Percentiles rank a stretch among this genome's conserved stretches.
Evolutionary conservation across 306 rosid genomes (phyloP).

Genomic region (Dryas octopetala): DNA sequence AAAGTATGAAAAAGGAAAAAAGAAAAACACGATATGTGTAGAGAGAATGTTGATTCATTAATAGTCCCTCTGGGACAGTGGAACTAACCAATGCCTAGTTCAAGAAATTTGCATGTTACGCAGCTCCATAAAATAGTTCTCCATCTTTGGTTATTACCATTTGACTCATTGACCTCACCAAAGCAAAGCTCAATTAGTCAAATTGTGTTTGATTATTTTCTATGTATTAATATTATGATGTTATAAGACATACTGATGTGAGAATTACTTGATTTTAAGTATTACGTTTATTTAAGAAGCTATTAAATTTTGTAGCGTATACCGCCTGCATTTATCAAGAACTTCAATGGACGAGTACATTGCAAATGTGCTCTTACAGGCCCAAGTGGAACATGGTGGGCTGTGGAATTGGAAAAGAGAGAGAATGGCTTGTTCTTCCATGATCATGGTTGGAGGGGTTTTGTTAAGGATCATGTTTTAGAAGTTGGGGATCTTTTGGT

Average conservation of each 20-base stretch:
- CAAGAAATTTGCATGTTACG: background rate
- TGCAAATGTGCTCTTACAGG: slow-evolving; percentile 2
- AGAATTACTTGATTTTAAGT: background rate
- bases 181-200: no score
- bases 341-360: background rate
- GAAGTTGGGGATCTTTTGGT: background rate
- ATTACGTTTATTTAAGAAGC: background rate
- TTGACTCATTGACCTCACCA: no score
- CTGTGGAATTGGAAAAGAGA: slow-evolving; percentile 6
- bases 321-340: slow-evolving; percentile 14
- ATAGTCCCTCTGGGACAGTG: background rate
- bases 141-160: slow-evolving; percentile 4
- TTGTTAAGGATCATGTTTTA: background rate
- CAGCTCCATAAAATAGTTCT: background rate
- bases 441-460: background rate
- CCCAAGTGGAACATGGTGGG: background rate
- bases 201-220: no score
- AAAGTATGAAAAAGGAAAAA: no score
- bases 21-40: no score
- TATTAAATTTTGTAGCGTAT: slow-evolving; percentile 1
- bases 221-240: no score
- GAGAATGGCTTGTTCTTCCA: slow-evolving; percentile 1
- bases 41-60: background rate
- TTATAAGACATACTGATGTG: background rate
- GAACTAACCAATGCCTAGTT: background rate